These are phyloP conservation scores for Circinella umbellata DNA, from an alignment of 371 early-diverging fungal genomes.

Conservation along the genomic window DNA sequence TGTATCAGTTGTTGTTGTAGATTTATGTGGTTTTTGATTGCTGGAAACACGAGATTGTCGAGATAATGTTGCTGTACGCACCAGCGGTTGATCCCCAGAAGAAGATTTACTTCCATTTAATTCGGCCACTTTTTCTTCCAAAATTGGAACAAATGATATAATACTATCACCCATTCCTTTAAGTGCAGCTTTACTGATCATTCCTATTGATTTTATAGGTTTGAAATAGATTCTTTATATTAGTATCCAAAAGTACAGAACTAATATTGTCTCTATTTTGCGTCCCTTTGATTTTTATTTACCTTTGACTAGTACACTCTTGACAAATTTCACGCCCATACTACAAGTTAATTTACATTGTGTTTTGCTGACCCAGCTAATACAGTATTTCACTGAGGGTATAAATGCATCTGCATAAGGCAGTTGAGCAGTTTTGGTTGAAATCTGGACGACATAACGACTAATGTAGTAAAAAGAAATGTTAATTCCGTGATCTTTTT, in stretches of 20 bases:
- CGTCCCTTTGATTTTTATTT: background rate
- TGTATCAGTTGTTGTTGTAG: background rate
- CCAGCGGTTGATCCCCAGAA: background rate
- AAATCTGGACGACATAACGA: constrained; percentile 47
- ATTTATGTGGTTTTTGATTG: background rate
- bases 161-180: constrained; percentile 50
- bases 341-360: constrained; percentile 54
- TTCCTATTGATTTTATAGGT: constrained; percentile 18
- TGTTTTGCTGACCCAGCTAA: constrained; percentile 50
- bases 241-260: too few species aligned
- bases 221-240: too few species aligned
- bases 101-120: background rate
- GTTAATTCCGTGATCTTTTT: background rate
- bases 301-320: constrained; percentile 60
- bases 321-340: constrained; percentile 60
- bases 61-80: background rate
- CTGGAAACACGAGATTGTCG: background rate
- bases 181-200: constrained; percentile 48
- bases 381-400: constrained; percentile 61
- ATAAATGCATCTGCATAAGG: constrained; percentile 69
- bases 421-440: constrained; percentile 52
- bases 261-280: background rate
- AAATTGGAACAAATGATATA: constrained; percentile 32
- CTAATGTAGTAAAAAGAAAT: constrained; percentile 16
- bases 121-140: constrained; percentile 21